Evolutionary conservation across 495 filamentous ascomycete species (phyloP).

Genomic region (Durotheca rogersii): DNA sequence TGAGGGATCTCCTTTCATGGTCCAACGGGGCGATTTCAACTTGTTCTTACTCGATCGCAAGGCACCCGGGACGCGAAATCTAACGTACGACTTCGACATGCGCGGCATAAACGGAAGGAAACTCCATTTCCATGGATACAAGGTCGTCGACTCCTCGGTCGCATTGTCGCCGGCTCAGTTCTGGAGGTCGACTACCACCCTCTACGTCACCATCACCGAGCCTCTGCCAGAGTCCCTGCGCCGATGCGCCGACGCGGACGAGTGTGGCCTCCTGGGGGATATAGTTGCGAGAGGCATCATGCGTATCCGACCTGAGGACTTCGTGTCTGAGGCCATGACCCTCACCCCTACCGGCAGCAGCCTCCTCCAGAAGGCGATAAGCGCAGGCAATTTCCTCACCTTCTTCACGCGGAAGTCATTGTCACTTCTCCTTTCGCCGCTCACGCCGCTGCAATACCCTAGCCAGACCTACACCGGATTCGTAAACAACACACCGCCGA

Average conservation of each 20-base stretch:
- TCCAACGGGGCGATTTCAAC: constrained; percentile 59
- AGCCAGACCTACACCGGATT: constrained; percentile 48
- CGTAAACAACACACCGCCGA: constrained; percentile 49
- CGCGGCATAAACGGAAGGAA: constrained; percentile 49
- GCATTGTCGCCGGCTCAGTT: constrained; percentile 54
- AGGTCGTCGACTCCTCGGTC: constrained; percentile 60
- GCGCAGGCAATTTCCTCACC: constrained; percentile 52
- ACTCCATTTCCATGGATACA: constrained; percentile 61
- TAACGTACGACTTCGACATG: constrained; percentile 65
- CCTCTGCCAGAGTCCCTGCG: constrained; percentile 28
- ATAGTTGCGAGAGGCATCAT: constrained; percentile 61
- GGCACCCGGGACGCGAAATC: constrained; percentile 56
- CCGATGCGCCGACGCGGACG: constrained; percentile 38
- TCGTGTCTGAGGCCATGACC: constrained; percentile 58
- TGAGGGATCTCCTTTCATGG: constrained; percentile 58
- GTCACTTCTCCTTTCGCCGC: constrained; percentile 55
- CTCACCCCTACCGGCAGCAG: constrained; percentile 52
- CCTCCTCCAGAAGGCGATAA: constrained; percentile 43
- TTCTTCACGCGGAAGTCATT: constrained; percentile 60
- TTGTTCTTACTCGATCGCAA: constrained; percentile 56
- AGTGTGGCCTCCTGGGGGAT: constrained; percentile 40
- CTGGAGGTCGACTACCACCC: constrained; percentile 64
- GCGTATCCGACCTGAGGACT: constrained; percentile 56
- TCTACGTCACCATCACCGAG: constrained; percentile 58
- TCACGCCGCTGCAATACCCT: constrained; percentile 57